These are phyloP conservation scores for Ceraceosorus guamensis DNA, from an alignment of 1,284 basidiomycete genomes.

Conservation along the genomic window DNA sequence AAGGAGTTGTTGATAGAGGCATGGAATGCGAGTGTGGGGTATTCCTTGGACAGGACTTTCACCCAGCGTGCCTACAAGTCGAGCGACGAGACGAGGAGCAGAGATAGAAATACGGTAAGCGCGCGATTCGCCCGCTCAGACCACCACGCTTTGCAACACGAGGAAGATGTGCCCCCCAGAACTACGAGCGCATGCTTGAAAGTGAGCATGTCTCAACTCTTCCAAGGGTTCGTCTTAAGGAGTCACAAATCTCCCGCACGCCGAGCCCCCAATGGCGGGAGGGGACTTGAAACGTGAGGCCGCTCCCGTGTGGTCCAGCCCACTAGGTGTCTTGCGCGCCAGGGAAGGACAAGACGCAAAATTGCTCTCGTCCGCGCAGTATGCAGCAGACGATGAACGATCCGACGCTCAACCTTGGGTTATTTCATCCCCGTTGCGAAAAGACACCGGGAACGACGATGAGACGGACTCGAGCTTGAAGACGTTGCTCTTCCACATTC, in stretches of 20 bases:
- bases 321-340: too few species aligned
- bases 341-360: too few species aligned
- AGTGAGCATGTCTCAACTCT: constrained; percentile 34
- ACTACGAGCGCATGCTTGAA: constrained; percentile 31
- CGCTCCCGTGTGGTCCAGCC: too few species aligned
- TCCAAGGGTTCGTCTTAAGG: constrained; percentile 33
- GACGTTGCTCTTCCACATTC: constrained; percentile 58
- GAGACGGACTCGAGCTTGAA: constrained; percentile 50
- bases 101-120: constrained; percentile 15
- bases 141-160: constrained; percentile 7
- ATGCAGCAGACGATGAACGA: too few species aligned
- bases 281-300: constrained; percentile 19
- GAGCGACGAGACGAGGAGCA: too few species aligned
- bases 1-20: constrained; percentile 98
- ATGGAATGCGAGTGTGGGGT: constrained; percentile 95
- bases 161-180: constrained; percentile 31
- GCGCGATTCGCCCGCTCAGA: too few species aligned
- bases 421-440: constrained; percentile 32
- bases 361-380: too few species aligned
- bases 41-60: constrained; percentile 85
- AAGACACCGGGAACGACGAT: constrained; percentile 49
- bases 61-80: constrained; percentile 79
- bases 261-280: constrained; percentile 47
- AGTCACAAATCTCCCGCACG: constrained; percentile 29
- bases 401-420: too few species aligned